Evolutionary conservation across 345 rosid genomes (phyloP).

Genomic region (Salix suchowensis): DNA sequence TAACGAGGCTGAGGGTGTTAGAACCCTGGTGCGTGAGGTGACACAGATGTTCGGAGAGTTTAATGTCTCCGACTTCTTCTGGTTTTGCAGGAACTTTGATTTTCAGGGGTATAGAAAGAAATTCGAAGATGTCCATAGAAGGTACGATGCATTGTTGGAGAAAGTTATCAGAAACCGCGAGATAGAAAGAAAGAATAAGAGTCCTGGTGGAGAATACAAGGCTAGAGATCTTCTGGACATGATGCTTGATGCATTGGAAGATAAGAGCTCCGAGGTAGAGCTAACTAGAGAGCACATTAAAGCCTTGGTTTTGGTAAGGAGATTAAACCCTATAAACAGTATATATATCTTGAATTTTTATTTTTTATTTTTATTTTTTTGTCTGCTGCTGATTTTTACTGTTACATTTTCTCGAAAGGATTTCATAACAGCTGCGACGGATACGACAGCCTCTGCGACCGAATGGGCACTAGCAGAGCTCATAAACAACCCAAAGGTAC

Average conservation of each 20-base stretch:
- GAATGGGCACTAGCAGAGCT: constrained; percentile 51
- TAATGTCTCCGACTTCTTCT: constrained; percentile 40
- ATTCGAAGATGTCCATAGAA: constrained; percentile 20
- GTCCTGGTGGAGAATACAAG: not conserved
- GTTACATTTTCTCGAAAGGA: constrained; percentile 19
- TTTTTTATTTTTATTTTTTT: not conserved
- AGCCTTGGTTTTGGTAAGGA: constrained; percentile 30
- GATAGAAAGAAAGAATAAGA: constrained; percentile 6
- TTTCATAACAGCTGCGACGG: constrained; percentile 45
- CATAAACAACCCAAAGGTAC: constrained; percentile 33
- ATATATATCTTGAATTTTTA: no score
- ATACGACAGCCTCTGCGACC: constrained; percentile 32
- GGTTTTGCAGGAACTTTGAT: constrained; percentile 37
- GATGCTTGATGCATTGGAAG: constrained; percentile 35
- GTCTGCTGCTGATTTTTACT: no score
- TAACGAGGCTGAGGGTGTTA: constrained; percentile 24
- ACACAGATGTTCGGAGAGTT: constrained; percentile 43
- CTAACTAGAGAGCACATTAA: constrained; percentile 36
- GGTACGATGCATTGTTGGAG: constrained; percentile 38
- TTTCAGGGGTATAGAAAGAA: constrained; percentile 35
- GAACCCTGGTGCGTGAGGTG: constrained; percentile 32
- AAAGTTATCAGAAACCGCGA: constrained; percentile 29
- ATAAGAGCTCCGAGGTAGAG: constrained; percentile 22
- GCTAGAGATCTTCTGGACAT: constrained; percentile 40
- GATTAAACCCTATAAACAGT: not conserved